Conservation (phyloP, 2,329 filamentous ascomycete genomes). For the Daldinia sp. region DNA sequence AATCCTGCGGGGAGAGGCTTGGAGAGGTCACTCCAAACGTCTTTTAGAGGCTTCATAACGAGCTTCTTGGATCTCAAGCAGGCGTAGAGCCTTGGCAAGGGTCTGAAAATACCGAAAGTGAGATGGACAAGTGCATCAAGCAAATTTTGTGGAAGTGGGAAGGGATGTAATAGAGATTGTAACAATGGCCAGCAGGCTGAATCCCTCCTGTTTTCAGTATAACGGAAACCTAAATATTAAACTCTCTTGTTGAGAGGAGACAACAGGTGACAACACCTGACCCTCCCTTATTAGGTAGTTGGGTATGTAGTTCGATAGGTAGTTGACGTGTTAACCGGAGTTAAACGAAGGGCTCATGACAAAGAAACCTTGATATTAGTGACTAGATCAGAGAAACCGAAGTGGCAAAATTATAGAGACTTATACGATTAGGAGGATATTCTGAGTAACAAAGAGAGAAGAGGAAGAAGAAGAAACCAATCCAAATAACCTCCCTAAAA, state of each 20-base stretch:
- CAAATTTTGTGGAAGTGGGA: not conserved
- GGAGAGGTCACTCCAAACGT: constrained; percentile 42
- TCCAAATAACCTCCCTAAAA: constrained; percentile 13
- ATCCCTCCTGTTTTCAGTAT: constrained; percentile 21
- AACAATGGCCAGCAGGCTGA: not conserved
- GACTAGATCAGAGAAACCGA: not conserved
- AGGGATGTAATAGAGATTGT: not conserved
- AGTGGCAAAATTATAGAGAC: constrained; percentile 5
- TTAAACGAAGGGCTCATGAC: constrained; percentile 28
- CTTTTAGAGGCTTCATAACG: constrained; percentile 33
- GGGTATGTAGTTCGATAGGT: not conserved
- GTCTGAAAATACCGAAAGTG: not conserved
- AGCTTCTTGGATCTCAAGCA: constrained; percentile 6
- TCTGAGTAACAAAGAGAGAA: not conserved
- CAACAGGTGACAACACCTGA: not conserved
- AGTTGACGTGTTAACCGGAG: not conserved
- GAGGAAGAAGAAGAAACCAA: constrained; percentile 11
- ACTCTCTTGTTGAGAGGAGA: constrained; percentile 12
- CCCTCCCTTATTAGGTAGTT: not conserved
- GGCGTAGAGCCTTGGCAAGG: not conserved
- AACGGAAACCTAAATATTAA: constrained; percentile 34
- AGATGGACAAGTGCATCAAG: constrained; percentile 25
- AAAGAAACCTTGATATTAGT: constrained; percentile 4
- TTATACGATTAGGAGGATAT: constrained; percentile 21
- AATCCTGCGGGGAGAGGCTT: constrained; percentile 36